Conservation (phyloP, 2,329 filamentous ascomycete species). For the Exophiala calicioides region DNA sequence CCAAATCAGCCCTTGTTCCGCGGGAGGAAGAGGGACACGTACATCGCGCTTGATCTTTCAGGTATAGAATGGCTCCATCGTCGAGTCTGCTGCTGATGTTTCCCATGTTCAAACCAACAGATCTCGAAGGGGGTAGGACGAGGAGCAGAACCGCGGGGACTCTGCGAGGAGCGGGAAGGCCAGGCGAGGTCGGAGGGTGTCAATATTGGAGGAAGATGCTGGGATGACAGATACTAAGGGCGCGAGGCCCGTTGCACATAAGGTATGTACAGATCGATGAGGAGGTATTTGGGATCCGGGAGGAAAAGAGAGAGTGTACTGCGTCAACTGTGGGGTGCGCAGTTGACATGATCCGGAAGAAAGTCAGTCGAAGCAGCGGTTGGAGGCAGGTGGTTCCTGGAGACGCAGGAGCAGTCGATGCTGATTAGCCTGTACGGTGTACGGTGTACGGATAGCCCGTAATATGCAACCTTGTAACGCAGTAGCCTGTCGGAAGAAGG, state of each 20-base stretch:
- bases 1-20: conserved; percentile 24
- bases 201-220: conserved; percentile 10
- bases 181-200: conserved; percentile 5
- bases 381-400: too few species aligned
- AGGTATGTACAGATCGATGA: conserved; percentile 11
- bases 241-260: background rate
- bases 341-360: too few species aligned
- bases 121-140: conserved; percentile 1
- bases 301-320: too few species aligned
- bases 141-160: background rate
- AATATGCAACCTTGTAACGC: too few species aligned
- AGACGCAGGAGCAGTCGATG: too few species aligned
- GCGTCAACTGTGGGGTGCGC: too few species aligned
- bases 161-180: background rate
- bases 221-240: conserved; percentile 6
- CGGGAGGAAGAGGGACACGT: conserved; percentile 43
- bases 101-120: conserved; percentile 70
- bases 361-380: too few species aligned
- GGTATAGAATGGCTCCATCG: conserved; percentile 75
- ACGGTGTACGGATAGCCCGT: too few species aligned
- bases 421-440: too few species aligned
- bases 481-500: too few species aligned
- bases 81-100: conserved; percentile 87
- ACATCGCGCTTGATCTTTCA: conserved; percentile 93
- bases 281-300: too few species aligned